Base-by-base conservation (phyloP, 345 rosid species). In the Geranium brycei region DNA sequence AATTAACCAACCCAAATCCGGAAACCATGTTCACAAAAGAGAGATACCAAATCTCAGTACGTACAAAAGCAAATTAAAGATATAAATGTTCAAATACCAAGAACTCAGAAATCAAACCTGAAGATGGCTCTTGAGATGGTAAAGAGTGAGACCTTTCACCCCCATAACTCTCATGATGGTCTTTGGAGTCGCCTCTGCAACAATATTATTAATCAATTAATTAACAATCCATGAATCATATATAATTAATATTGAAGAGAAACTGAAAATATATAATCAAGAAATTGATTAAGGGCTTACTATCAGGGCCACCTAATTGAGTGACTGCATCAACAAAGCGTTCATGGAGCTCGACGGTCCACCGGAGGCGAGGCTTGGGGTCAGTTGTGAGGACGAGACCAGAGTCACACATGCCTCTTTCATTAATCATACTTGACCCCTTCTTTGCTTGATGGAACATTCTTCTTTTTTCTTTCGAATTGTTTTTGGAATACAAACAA, bases 161-260 rank as follows among this genome's bases (percentile, higher is more conserved):
- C 99, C 99, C 99, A 95, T 95, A 67, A 87, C 99, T 71, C 99
- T 95, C 99, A 88, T 91, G 79, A 95, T 95, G 13, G 97, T 95
- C 81, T 95, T 95, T 31, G 99, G 99, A 12, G 99, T 95, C 17
- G 99, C 99, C 82, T 95, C 99, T 47, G 11, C 53, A 47, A 47
- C 53, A 47, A 47, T 47, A 47, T 7, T 47, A 47, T 7, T 47
- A 47, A 47, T 47, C 53, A 7, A 35, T 35, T 1, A 7, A 35
- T 4, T 35, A 4, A 35, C 10, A 0, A 35, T 4, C 41, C 28
- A 23, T 23, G 28, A 35, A 35, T 7, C 10, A 35, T 7, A 35
- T 35, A 35, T 35, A 35, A 35, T 0, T 35, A 4, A 35, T 35
- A 35, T 4, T 35, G 7, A 35, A 23, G 28, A 23, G 28, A 23